These are phyloP conservation scores for Mortierella claussenii DNA, from an alignment of 192 early-diverging fungal genomes.

Conservation along the genomic window DNA sequence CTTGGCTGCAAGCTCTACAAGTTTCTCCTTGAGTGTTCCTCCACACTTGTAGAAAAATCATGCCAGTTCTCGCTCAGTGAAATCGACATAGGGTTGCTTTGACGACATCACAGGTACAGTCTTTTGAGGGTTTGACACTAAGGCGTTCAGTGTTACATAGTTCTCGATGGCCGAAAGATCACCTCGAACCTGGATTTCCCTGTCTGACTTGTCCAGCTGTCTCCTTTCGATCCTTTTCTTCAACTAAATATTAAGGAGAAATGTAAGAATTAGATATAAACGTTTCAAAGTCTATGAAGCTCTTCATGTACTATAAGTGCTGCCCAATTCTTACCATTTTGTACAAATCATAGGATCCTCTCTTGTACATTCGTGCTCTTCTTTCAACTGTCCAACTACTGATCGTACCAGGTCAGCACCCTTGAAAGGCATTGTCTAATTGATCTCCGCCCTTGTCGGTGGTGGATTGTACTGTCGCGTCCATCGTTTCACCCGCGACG, in stretches of 20 bases:
- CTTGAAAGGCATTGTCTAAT: neutral
- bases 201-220: neutral
- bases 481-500: too few species aligned
- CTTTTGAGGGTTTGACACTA: conserved; percentile 3
- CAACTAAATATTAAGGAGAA: conserved; percentile 1
- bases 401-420: conserved; percentile 5
- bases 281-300: neutral
- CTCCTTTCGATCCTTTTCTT: neutral
- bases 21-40: conserved; percentile 4
- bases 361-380: conserved; percentile 15
- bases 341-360: conserved; percentile 8
- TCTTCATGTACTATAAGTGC: neutral
- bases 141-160: conserved; percentile 13
- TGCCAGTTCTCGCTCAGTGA: conserved; percentile 19
- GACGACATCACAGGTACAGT: conserved; percentile 14
- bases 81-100: conserved; percentile 20
- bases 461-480: conserved; percentile 18
- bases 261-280: neutral
- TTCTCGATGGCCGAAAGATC: conserved; percentile 18
- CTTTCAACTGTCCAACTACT: conserved; percentile 2
- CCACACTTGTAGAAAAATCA: conserved; percentile 10
- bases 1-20: conserved; percentile 6
- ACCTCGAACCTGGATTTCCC: conserved; percentile 15
- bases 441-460: neutral
- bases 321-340: conserved; percentile 11